phyloP scores from a whole-genome alignment of 441 rosid genomes.

The Cnidoscolus chayamansa region DNA sequence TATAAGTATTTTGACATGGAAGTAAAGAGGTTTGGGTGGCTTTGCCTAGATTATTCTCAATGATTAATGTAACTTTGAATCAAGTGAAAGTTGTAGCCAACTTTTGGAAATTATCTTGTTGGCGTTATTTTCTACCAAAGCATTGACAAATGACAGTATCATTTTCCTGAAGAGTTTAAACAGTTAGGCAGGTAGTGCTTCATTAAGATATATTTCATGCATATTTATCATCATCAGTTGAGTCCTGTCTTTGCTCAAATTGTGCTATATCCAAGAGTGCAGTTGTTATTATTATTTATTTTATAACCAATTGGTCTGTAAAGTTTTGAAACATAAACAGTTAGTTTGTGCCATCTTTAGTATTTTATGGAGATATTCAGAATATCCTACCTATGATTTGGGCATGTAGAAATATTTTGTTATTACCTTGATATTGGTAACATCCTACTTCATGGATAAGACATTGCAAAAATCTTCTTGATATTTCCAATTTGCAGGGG shows the following conservation, averaged over 20 bases:
- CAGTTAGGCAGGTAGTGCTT: not conserved
- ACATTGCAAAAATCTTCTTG: not conserved
- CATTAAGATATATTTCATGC: not conserved
- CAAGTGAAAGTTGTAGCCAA: not conserved
- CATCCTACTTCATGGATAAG: not conserved
- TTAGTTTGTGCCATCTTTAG: not conserved
- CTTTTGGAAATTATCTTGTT: slow-evolving; percentile 2
- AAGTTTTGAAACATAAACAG: not conserved
- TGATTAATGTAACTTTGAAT: not conserved
- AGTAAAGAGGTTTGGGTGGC: not conserved
- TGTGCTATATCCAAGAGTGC: not conserved
- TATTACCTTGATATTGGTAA: not conserved
- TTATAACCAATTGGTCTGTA: not conserved
- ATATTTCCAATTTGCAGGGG: not conserved
- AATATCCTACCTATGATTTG: not conserved
- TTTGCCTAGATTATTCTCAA: not conserved
- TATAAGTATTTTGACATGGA: not conserved
- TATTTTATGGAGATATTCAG: not conserved
- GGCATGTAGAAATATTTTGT: too few relatives aligned
- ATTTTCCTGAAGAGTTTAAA: not conserved
- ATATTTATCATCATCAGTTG: not conserved
- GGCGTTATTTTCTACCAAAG: not conserved
- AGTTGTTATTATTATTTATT: too few relatives aligned
- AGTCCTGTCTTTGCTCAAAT: not conserved
- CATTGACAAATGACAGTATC: not conserved